Conservation (phyloP, 1,284 basidiomycete genomes). For the Xerocomus cyaneibrunnescens region DNA sequence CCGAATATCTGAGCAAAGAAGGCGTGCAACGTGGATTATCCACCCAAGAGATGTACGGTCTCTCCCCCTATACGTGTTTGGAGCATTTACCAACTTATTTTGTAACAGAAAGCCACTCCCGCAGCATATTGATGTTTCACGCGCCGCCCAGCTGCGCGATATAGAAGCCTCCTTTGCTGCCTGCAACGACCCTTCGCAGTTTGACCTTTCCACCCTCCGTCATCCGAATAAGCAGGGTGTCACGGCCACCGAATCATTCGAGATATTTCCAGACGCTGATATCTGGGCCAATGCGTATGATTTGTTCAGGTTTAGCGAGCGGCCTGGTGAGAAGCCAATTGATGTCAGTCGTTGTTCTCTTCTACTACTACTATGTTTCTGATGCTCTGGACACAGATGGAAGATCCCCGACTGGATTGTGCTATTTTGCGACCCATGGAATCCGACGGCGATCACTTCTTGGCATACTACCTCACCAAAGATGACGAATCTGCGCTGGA, state of each 20-base stretch:
- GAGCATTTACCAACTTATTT: not conserved
- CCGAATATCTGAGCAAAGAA: conserved; percentile 80
- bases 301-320: conserved; percentile 84
- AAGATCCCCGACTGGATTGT: conserved; percentile 77
- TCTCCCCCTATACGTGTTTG: not conserved
- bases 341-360: conserved; percentile 47
- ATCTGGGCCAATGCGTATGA: conserved; percentile 92
- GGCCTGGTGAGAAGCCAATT: conserved; percentile 72
- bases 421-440: conserved; percentile 86
- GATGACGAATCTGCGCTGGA: conserved; percentile 69
- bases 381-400: conserved; percentile 44
- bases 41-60: conserved; percentile 57
- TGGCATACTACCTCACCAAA: conserved; percentile 85
- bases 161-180: conserved; percentile 83
- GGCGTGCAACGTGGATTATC: conserved; percentile 47
- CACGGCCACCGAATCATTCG: conserved; percentile 79
- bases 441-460: conserved; percentile 81
- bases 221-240: conserved; percentile 82
- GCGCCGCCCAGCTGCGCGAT: conserved; percentile 73
- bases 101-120: conserved; percentile 48
- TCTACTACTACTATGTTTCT: not conserved
- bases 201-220: conserved; percentile 56
- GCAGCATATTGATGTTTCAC: conserved; percentile 72
- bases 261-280: conserved; percentile 83
- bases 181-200: conserved; percentile 50